Conservation (phyloP, 179 eudicot species). For the Nepenthes alata region DNA sequence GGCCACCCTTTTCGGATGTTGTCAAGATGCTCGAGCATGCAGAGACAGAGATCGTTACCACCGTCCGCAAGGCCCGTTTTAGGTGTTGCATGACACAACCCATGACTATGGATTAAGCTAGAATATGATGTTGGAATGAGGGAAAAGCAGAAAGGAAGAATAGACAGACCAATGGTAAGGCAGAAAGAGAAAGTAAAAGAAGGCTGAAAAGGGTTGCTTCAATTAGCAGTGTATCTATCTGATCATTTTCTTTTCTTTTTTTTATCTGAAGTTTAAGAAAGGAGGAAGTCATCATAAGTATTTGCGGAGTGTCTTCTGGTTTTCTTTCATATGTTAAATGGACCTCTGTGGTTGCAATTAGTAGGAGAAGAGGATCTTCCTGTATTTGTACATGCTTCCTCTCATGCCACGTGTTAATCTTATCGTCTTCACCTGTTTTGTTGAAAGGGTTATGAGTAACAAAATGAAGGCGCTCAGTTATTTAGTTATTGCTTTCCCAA, state of each 20-base stretch:
- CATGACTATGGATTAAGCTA: slow-evolving; percentile 54
- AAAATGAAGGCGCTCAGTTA: not conserved
- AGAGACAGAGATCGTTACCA: slow-evolving; percentile 57
- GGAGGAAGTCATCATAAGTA: slow-evolving; percentile 26
- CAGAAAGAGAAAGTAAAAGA: slow-evolving; percentile 6
- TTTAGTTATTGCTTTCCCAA: not conserved
- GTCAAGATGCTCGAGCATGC: slow-evolving; percentile 81
- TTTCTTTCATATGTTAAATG: slow-evolving; percentile 19
- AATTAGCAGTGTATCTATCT: slow-evolving; percentile 51
- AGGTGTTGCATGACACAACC: slow-evolving; percentile 78
- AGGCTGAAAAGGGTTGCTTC: slow-evolving; percentile 19
- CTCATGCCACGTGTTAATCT: slow-evolving; percentile 13
- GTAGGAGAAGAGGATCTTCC: slow-evolving; percentile 32
- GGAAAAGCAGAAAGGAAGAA: slow-evolving; percentile 8
- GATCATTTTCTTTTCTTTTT: slow-evolving; percentile 9
- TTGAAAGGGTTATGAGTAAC: not conserved
- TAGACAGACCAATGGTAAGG: slow-evolving; percentile 3
- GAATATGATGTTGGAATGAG: slow-evolving; percentile 1
- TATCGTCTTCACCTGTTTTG: slow-evolving; percentile 9
- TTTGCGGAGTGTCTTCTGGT: slow-evolving; percentile 20
- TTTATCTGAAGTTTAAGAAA: slow-evolving; percentile 18
- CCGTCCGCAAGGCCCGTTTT: slow-evolving; percentile 76
- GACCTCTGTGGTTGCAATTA: slow-evolving; percentile 14
- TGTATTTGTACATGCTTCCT: slow-evolving; percentile 34
- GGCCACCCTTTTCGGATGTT: slow-evolving; percentile 63